Evolutionary conservation across 306 rosid species (phyloP).

Genomic region (Mucuna pruriens): DNA sequence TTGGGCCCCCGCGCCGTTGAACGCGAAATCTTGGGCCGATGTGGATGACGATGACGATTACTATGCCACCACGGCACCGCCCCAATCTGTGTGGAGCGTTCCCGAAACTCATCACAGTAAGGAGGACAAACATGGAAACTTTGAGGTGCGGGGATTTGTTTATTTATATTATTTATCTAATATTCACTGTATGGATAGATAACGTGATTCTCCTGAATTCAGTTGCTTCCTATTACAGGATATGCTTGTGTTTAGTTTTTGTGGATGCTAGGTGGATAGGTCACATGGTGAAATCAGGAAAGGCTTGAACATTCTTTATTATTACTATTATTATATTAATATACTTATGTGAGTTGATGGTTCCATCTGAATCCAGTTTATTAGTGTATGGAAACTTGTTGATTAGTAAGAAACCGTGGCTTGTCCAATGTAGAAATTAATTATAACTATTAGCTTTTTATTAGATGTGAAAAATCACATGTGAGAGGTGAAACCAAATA

Average conservation of each 20-base stretch:
- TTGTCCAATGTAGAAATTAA: neutral
- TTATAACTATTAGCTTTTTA: neutral
- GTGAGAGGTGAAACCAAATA: neutral
- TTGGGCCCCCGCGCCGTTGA: slow-evolving; percentile 86
- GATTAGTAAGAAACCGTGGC: neutral
- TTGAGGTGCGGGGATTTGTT: slow-evolving; percentile 59
- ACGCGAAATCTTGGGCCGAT: slow-evolving; percentile 84
- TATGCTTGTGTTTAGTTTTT: neutral
- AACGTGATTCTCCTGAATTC: neutral
- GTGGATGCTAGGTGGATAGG: neutral
- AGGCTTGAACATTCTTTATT: neutral
- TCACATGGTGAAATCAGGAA: neutral
- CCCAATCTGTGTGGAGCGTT: slow-evolving; percentile 66
- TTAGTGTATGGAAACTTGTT: neutral
- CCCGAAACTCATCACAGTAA: slow-evolving; percentile 58
- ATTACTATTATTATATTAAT: neutral
- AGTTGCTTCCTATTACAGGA: neutral
- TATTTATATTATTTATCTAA: neutral
- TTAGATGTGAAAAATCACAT: too few species aligned
- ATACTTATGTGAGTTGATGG: neutral
- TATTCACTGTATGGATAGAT: neutral
- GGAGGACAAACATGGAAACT: slow-evolving; percentile 48
- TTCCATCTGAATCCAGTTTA: neutral
- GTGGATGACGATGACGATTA: slow-evolving; percentile 93
- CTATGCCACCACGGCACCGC: slow-evolving; percentile 76